Conservation (phyloP, 257 asterid species). For the Solanum clarkiae region DNA sequence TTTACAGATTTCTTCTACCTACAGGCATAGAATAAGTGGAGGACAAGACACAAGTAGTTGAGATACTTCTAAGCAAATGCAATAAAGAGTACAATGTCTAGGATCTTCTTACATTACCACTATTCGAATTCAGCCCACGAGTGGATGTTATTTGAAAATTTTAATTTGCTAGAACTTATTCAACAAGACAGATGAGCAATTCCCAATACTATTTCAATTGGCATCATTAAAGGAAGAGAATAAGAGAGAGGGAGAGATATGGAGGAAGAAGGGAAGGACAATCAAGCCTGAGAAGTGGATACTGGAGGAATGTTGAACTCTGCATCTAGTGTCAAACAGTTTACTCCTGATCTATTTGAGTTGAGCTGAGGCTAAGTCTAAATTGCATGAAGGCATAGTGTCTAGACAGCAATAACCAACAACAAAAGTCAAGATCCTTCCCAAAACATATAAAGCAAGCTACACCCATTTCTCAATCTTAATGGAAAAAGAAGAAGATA, state of each 20-base stretch:
- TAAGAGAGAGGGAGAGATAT: neutral
- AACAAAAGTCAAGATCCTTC: neutral
- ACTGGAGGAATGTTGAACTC: neutral
- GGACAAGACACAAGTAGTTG: neutral
- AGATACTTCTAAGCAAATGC: neutral
- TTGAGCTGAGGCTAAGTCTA: neutral
- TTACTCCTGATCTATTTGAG: neutral
- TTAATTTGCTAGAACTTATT: neutral
- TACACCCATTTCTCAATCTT: neutral
- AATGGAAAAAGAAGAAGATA: neutral
- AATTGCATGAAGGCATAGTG: neutral
- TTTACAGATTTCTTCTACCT: neutral
- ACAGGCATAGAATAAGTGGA: neutral
- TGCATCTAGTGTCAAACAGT: neutral
- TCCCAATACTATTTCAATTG: neutral
- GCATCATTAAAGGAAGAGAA: neutral
- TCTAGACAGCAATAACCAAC: neutral
- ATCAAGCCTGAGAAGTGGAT: neutral
- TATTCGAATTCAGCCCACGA: neutral
- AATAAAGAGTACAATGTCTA: neutral
- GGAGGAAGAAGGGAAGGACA: neutral
- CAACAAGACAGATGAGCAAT: neutral
- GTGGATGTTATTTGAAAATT: neutral
- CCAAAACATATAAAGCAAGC: neutral
- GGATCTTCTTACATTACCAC: neutral